phyloP scores from a whole-genome alignment of 177 flowering plant species.

The Telopea speciosissima region DNA sequence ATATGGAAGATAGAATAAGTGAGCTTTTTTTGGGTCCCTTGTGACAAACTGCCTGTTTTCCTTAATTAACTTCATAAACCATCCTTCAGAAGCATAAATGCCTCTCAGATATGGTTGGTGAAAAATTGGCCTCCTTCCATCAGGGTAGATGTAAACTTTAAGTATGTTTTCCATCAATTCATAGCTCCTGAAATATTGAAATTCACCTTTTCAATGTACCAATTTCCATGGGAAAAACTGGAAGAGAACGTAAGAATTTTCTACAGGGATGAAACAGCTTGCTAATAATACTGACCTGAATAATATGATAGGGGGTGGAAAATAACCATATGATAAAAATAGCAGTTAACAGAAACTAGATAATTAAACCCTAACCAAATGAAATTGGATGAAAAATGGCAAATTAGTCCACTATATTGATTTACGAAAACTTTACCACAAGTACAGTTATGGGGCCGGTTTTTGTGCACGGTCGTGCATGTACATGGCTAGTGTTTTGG shows the following conservation, averaged over 20 bases:
- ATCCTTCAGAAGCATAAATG: slow-evolving; percentile 1
- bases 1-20: not conserved
- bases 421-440: not conserved
- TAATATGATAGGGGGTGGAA: slow-evolving; percentile 46
- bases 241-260: not conserved
- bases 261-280: not conserved
- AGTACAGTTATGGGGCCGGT: not conserved
- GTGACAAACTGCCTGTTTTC: not conserved
- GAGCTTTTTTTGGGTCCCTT: not conserved
- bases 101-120: not conserved
- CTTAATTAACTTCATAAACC: not conserved
- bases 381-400: not conserved
- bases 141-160: not conserved
- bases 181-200: slow-evolving; percentile 1
- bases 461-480: no score
- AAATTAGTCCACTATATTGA: not conserved
- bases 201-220: slow-evolving; percentile 1
- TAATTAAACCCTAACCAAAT: not conserved
- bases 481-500: no score
- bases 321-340: slow-evolving; percentile 42
- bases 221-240: not conserved
- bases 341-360: slow-evolving; percentile 38
- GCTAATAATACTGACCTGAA: slow-evolving; percentile 3
- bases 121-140: not conserved
- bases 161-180: not conserved